Evolutionary conservation across 2,329 filamentous ascomycete genomes (phyloP).

Genomic region (Phyllosticta ampelicida): DNA sequence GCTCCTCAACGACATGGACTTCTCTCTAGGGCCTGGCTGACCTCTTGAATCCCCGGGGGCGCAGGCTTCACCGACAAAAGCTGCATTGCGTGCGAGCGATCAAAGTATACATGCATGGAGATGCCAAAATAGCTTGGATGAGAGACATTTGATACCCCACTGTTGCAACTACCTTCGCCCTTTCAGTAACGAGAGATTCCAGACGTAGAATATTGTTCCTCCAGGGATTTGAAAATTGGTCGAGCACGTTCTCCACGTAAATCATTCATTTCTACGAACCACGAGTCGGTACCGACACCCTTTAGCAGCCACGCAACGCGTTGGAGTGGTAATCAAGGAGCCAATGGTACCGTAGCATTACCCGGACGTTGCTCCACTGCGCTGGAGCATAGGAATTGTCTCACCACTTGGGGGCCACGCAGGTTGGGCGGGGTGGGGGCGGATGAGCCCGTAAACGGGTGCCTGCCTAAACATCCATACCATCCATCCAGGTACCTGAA

Average conservation of each 20-base stretch:
- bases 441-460: not conserved
- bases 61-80: not conserved
- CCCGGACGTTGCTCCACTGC: not conserved
- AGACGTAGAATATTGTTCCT: no score
- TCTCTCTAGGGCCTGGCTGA: not conserved
- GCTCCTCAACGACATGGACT: not conserved
- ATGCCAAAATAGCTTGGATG: not conserved
- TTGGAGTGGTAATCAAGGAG: not conserved
- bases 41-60: not conserved
- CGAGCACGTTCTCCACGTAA: no score
- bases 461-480: not conserved
- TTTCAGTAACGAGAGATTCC: not conserved
- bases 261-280: no score
- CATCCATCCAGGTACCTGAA: not conserved
- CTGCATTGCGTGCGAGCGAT: not conserved
- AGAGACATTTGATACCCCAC: not conserved
- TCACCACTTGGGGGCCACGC: not conserved
- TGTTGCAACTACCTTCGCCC: no score
- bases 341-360: not conserved
- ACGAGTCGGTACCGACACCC: not conserved
- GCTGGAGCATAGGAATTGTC: not conserved
- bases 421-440: not conserved
- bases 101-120: not conserved
- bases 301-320: not conserved
- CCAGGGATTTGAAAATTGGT: no score